Evolutionary conservation across 1,139 yeast genomes (phyloP).

Genomic region (Sugiyamaella xylanicola): DNA sequence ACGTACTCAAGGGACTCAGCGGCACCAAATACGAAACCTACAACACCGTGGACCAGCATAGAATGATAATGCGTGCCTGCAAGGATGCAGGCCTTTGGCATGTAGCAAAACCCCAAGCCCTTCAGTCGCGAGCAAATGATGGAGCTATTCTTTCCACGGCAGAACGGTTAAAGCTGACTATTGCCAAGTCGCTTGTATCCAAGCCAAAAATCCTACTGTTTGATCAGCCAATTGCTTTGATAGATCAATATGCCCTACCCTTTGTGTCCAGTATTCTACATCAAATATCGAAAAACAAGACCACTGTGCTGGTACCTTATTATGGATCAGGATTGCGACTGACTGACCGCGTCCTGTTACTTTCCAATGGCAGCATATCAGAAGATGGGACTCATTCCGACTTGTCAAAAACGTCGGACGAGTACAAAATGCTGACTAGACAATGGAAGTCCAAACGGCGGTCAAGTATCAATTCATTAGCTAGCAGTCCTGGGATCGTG

Average conservation of each 20-base stretch:
- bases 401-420: neutral
- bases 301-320: conserved; percentile 13
- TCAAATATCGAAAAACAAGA: conserved; percentile 10
- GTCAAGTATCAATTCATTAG: neutral
- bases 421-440: conserved; percentile 10
- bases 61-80: conserved; percentile 20
- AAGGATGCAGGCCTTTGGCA: conserved; percentile 17
- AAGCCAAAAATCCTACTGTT: conserved; percentile 18
- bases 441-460: conserved; percentile 11
- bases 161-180: conserved; percentile 14
- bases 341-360: conserved; percentile 12
- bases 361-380: conserved; percentile 12
- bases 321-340: conserved; percentile 11
- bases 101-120: conserved; percentile 3
- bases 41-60: conserved; percentile 18
- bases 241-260: conserved; percentile 14
- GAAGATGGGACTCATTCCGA: conserved; percentile 10
- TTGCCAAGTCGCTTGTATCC: conserved; percentile 18
- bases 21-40: conserved; percentile 19
- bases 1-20: conserved; percentile 14
- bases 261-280: conserved; percentile 16
- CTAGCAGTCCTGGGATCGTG: neutral
- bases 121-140: conserved; percentile 17
- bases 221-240: conserved; percentile 14
- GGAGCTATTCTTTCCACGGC: conserved; percentile 9